Percentiles rank a stretch among this genome's conserved stretches.
Evolutionary conservation across 1,139 yeast species (phyloP).

Genomic region (Nakaseomyces delphensis): DNA sequence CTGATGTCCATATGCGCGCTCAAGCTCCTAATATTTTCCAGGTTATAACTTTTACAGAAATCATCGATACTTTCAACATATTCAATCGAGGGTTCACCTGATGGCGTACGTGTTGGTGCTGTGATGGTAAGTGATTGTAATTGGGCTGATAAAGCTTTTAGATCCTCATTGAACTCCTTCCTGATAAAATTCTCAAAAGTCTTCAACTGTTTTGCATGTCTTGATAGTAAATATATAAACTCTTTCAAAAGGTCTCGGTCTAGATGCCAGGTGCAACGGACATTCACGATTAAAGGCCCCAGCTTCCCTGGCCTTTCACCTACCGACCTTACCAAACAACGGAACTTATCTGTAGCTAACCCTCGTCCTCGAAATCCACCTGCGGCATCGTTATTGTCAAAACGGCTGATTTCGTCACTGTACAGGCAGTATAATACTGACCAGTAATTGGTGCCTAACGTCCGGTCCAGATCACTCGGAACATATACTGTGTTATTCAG

Average conservation of each 20-base stretch:
- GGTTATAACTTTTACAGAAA: constrained; percentile 14
- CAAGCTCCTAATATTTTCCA: constrained; percentile 18
- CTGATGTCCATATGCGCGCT: constrained; percentile 26
- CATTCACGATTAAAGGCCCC: constrained; percentile 18
- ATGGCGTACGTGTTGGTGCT: constrained; percentile 24
- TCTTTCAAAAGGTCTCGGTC: constrained; percentile 14
- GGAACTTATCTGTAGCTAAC: constrained; percentile 16
- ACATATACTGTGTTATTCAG: constrained; percentile 23
- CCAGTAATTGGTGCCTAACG: constrained; percentile 23
- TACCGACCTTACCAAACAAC: constrained; percentile 20
- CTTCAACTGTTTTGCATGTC: constrained; percentile 16
- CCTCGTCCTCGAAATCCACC: neutral
- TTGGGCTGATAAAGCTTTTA: constrained; percentile 14
- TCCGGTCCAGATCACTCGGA: constrained; percentile 20
- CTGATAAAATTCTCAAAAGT: constrained; percentile 25
- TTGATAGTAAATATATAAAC: constrained; percentile 16
- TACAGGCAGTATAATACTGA: constrained; percentile 18
- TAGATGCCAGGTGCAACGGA: constrained; percentile 30
- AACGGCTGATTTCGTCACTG: neutral
- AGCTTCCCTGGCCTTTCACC: constrained; percentile 14
- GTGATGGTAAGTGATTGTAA: constrained; percentile 22
- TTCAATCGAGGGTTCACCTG: constrained; percentile 12
- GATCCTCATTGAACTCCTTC: constrained; percentile 14
- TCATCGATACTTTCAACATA: constrained; percentile 17
- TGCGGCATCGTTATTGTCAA: neutral